Base-by-base conservation (phyloP, 2,329 filamentous ascomycete species). In the Colletotrichum truncatum region DNA sequence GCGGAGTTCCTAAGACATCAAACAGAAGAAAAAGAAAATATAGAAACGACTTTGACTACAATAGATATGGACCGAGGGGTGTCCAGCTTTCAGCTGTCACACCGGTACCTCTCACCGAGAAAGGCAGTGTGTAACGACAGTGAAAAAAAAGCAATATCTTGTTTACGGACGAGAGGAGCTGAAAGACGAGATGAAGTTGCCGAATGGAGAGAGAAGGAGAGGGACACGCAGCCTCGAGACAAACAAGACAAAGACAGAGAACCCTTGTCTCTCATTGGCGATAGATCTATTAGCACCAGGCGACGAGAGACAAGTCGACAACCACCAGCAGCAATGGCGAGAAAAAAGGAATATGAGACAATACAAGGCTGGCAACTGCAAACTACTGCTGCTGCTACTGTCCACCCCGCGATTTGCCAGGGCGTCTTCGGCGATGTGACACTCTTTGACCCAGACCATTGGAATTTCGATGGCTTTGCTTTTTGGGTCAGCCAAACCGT, bases 391-490 rank as follows among this genome's bases (percentile, higher is more conserved):
- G 21, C 12, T 16, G 14, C 6, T n/a, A 23, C 7, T 26, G 49
- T 26, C 30, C 26, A 23, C 51, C 51, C 51, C 51, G 30, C 51
- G 51, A 39, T 39, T 23, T 38, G 14, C 32, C 30, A 48, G 45
- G 45, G 45, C 25, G 14, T 38, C n/a, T 26, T n/a, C 49, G 49
- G n/a, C 51, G 34, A 54, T 54, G 51, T 39, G 23, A 54, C 51
- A 14, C 34, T 39, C 34, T 28, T 39, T 26, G 51, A 54, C 52
- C 52, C 52, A 25, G 43, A 12, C 38, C 26, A 54, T 54, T 54
- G 51, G 51, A 28, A 43, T 41, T 18, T 25, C n/a, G n/a, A n/a
- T n/a, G n/a, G n/a, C n/a, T n/a, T n/a, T n/a, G n/a, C n/a, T n/a
- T n/a, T n/a, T n/a, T n/a, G n/a, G n/a, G n/a, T n/a, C n/a, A n/a